Base-by-base conservation (phyloP, 306 rosid species). In the Luffa acutangula region DNA sequence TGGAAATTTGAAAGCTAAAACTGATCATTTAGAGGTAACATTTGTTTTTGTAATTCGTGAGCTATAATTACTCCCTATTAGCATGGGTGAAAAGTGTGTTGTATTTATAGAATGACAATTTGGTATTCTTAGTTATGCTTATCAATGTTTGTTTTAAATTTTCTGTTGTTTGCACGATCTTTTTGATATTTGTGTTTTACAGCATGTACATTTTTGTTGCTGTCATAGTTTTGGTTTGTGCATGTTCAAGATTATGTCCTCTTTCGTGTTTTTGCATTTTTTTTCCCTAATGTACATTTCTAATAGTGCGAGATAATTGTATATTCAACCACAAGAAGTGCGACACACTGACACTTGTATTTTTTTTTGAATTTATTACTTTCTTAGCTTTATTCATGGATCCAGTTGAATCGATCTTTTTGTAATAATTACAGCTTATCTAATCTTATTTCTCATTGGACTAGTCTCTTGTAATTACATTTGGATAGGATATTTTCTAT, bases 1-100 rank as follows among this genome's bases (percentile, higher is more conserved):
- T 42, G 87, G 85, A 54, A 70, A 86, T 64, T 53, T 87, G 87
- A 83, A 87, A 76, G 78, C 82, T 58, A 85, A 86, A 73, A 84
- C 69, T 4, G 87, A 77, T 82, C 87, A 80, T 85, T 81, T 93
- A 34, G 89, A 92, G 97, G 97, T 91, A 84, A 74, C n/a, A 3
- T 63, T 14, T 33, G 33, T 63, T 63, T 20, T 6, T 25, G 31
- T 43, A 43, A 20, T 69, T 41, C 43, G 11, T 41, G 36, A 43
- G 48, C 74, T 66, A 36, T 17, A 66, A 66, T 36, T 66, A 5
- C 20, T 66, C 6, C 31, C 43, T 17, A 66, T 66, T 41, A 66
- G 33, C 52, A 69, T 21, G 42, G 36, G 39, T 33, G 42, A 62
- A 62, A 1, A 31, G 17, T 31, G 69, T 62, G 39, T 33, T 31